These are phyloP conservation scores for Phragmites australis DNA, from an alignment of 176 grass and related monocot genomes.

Conservation along the genomic window DNA sequence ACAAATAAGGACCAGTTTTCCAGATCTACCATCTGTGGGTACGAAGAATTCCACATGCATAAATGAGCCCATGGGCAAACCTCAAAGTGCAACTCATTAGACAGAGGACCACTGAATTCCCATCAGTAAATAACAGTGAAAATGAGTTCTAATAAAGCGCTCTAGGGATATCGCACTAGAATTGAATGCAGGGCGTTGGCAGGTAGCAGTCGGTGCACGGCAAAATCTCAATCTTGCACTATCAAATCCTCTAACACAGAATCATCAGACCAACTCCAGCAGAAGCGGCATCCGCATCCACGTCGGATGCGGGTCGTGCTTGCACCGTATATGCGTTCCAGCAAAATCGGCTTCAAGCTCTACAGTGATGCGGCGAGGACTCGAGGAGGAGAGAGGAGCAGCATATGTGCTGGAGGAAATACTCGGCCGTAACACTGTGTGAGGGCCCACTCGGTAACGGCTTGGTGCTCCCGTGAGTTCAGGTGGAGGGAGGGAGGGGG, in stretches of 20 bases:
- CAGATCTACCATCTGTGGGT: conserved; percentile 34
- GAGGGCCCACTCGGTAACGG: no score
- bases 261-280: no score
- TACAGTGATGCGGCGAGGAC: no score
- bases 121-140: conserved; percentile 24
- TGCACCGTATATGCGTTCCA: no score
- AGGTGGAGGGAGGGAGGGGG: no score
- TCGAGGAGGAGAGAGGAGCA: no score
- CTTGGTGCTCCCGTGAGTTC: no score
- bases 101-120: conserved; percentile 18
- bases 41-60: neutral
- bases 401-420: no score
- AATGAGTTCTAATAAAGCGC: conserved; percentile 15
- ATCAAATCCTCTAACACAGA: conserved; percentile 19
- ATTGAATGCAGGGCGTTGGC: conserved; percentile 40
- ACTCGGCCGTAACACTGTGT: no score
- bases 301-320: no score
- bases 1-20: conserved; percentile 26
- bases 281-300: no score
- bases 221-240: conserved; percentile 12
- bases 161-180: neutral
- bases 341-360: no score
- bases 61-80: neutral
- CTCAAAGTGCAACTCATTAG: conserved; percentile 38
- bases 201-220: conserved; percentile 29